Percentiles rank a stretch among this genome's conserved stretches.
Conservation (phyloP, 2,329 filamentous ascomycete genomes). For the Fusarium mexicanum region DNA sequence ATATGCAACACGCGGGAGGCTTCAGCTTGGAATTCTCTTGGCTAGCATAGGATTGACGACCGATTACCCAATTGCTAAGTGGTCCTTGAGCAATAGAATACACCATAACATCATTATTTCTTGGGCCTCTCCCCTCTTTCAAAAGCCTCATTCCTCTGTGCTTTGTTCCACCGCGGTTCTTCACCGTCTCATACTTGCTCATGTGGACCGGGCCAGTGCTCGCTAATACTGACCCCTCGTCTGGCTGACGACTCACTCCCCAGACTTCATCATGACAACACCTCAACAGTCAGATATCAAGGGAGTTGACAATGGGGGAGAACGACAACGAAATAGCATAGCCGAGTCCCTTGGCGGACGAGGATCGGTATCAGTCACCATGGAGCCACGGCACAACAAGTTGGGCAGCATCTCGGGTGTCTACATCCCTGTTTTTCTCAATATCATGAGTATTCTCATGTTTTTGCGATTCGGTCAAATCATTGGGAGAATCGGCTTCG, state of each 20-base stretch:
- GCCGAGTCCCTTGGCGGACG: constrained; percentile 17
- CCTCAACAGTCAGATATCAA: constrained; percentile 31
- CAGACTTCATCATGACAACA: constrained; percentile 32
- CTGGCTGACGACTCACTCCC: constrained; percentile 1
- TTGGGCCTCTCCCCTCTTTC: neutral
- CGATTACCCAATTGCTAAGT: constrained; percentile 14
- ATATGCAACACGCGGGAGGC: constrained; percentile 19
- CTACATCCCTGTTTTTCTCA: constrained; percentile 88
- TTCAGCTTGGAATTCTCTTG: constrained; percentile 25
- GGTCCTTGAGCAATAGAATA: neutral
- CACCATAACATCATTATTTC: constrained; percentile 24
- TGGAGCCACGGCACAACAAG: constrained; percentile 63
- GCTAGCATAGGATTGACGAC: constrained; percentile 16
- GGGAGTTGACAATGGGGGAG: constrained; percentile 16
- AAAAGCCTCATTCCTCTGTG: constrained; percentile 11
- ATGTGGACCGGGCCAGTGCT: constrained; percentile 15
- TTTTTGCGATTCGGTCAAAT: constrained; percentile 90
- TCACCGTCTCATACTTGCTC: constrained; percentile 11
- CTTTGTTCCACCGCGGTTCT: neutral
- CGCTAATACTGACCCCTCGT: constrained; percentile 30
- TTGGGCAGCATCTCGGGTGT: constrained; percentile 81
- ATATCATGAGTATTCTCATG: constrained; percentile 91
- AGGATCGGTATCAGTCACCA: constrained; percentile 39
- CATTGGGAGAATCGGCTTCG: constrained; percentile 79
- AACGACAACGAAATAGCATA: constrained; percentile 3